A percentile compares a stretch with the other conserved stretches of the same genome.
Evolutionary conservation across 495 filamentous ascomycete species (phyloP).

Genomic region (Staphylotrichum tortipilum): DNA sequence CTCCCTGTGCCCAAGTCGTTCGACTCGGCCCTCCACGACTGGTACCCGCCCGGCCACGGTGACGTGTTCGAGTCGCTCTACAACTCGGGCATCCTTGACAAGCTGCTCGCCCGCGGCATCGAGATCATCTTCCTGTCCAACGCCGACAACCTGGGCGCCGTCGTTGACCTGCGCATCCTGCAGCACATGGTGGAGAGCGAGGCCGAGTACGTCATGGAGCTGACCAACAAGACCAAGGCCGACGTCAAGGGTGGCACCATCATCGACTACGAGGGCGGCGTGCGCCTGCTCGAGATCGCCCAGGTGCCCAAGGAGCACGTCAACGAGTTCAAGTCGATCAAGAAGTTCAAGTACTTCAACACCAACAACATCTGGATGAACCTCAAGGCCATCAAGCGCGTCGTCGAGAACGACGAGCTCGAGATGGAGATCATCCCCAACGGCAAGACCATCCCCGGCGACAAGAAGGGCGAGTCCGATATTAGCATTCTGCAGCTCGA

Average conservation of each 20-base stretch:
- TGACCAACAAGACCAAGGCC: constrained; percentile 99
- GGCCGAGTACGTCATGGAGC: constrained; percentile 98
- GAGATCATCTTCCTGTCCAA: constrained; percentile 99
- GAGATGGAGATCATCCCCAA: constrained; percentile 99
- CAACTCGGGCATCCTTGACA: constrained; percentile 96
- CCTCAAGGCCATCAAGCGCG: constrained; percentile 92
- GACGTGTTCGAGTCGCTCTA: constrained; percentile 99
- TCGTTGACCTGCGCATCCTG: constrained; percentile 93
- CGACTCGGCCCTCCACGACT: constrained; percentile 85
- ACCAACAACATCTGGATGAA: constrained; percentile 99
- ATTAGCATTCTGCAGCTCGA: constrained; percentile 96
- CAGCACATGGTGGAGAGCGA: constrained; percentile 98
- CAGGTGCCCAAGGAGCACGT: constrained; percentile 99
- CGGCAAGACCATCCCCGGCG: constrained; percentile 93
- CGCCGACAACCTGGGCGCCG: constrained; percentile 96
- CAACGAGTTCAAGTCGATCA: constrained; percentile 99
- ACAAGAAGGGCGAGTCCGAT: constrained; percentile 99
- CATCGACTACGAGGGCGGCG: constrained; percentile 96
- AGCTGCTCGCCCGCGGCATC: constrained; percentile 86
- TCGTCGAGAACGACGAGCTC: constrained; percentile 96
- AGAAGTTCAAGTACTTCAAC: constrained; percentile 99
- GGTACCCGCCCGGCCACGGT: constrained; percentile 98
- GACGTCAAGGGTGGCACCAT: constrained; percentile 99
- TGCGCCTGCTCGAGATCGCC: constrained; percentile 93
- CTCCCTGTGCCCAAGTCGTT: constrained; percentile 88